Evolutionary conservation across 2,329 filamentous ascomycete species (phyloP), one percentile per base, ranked within the genome.

Genomic region (Amesomyces nigricolor): DNA sequence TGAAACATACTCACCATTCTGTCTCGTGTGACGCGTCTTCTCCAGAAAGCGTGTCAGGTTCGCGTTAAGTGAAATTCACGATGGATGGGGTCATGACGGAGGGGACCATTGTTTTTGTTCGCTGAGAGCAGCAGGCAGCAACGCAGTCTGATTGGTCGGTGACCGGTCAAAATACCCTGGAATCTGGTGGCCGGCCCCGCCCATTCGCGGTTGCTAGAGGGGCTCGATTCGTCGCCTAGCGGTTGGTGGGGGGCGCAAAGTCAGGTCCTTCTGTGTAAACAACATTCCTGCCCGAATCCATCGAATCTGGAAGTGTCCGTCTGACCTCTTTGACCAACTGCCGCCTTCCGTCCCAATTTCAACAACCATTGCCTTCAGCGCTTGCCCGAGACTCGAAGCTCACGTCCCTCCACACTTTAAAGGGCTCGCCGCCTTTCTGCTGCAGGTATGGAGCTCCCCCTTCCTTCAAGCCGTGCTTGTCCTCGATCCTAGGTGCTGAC

Each of bases 261-360:
- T 38, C 44, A 30, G 50, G 51, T 54, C 53, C 32, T 56, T 50
- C 53, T 49, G 43, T 62, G 60, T 61, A 63, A 64, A 62, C 61
- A 64, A 62, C 61, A 64, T 58, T 59, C 56, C 50, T 37, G 51
- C 45, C 53, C 48, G 44, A 52, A 37, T 54, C 43, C 47, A 40
- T 49, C 48, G 44, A 52, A 37, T 54, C 43, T 50, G 47, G 54
- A 46, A 40, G 17, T 10, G 14, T 35, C 32, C 44, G 26, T 32
- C 47, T 53, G 29, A 37, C 29, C 13, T 35, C 50, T 52, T 32
- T 47, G 50, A 44, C 45, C 38, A 2, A 5, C 43, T 47, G 43
- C 30, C 51, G 35, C 51, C 56, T 53, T 50, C 51, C 47, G 17
- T 40, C 22, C 10, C 16, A 13, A 43, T 9, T 16, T 29, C 30